These are phyloP conservation scores for Penicillium expansum DNA, from an alignment of 2,329 filamentous ascomycete species.

Conservation along the genomic window DNA sequence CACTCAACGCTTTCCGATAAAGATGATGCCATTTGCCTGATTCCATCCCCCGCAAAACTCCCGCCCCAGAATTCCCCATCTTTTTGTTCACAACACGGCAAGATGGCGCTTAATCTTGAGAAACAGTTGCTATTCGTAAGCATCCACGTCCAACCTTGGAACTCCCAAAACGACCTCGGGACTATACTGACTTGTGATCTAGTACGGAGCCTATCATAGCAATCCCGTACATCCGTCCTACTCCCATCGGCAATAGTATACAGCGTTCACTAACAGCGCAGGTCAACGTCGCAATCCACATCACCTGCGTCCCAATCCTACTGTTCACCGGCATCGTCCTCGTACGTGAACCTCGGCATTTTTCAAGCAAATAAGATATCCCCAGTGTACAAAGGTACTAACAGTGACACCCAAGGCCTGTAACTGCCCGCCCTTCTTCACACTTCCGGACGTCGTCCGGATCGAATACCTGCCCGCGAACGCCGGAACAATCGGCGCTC, in stretches of 20 bases:
- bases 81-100: background rate
- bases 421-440: constrained; percentile 53
- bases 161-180: background rate
- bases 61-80: background rate
- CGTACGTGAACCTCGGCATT: constrained; percentile 43
- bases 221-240: constrained; percentile 51
- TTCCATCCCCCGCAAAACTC: constrained; percentile 1
- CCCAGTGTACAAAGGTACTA: background rate
- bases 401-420: constrained; percentile 46
- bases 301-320: constrained; percentile 62
- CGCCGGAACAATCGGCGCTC: constrained; percentile 55
- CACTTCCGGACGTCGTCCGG: constrained; percentile 53
- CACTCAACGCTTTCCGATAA: constrained; percentile 2
- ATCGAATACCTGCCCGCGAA: constrained; percentile 60
- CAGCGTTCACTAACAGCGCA: constrained; percentile 33
- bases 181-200: constrained; percentile 19
- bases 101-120: constrained; percentile 58
- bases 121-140: constrained; percentile 66
- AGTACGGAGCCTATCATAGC: constrained; percentile 68
- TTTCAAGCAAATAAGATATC: background rate
- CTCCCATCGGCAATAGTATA: constrained; percentile 11
- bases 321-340: constrained; percentile 59
- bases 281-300: constrained; percentile 64
- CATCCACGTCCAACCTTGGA: constrained; percentile 6
- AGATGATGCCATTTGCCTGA: background rate